A percentile compares a stretch with the other conserved stretches of the same genome.
Conservation (phyloP, 345 rosid species). For the Turnera subulata region DNA sequence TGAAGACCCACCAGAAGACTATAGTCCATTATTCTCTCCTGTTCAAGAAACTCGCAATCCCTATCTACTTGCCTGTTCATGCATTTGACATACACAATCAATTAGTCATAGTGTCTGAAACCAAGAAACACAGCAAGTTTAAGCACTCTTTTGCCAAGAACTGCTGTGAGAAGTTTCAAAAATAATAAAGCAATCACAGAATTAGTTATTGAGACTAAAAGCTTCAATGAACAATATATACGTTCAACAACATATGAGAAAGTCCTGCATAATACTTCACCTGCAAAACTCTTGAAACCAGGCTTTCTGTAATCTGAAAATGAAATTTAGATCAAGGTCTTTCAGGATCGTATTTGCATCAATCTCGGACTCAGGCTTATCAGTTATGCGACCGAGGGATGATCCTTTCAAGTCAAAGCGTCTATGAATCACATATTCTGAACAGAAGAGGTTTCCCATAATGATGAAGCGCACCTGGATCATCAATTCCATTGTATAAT, state of each 20-base stretch:
- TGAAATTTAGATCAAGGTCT: slow-evolving; percentile 85
- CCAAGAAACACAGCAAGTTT: too few relatives aligned
- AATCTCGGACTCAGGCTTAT: slow-evolving; percentile 74
- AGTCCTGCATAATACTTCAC: slow-evolving; percentile 12
- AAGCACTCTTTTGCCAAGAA: too few relatives aligned
- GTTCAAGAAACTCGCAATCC: slow-evolving; percentile 91
- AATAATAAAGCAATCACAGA: too few relatives aligned
- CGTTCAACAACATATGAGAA: neutral
- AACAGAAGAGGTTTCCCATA: slow-evolving; percentile 89
- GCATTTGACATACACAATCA: too few relatives aligned
- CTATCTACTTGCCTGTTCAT: slow-evolving; percentile 72
- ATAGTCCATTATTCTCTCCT: slow-evolving; percentile 95
- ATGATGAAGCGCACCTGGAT: slow-evolving; percentile 79
- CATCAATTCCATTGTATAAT: slow-evolving; percentile 1
- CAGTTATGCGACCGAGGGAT: slow-evolving; percentile 82
- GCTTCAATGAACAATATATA: too few relatives aligned
- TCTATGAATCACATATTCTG: slow-evolving; percentile 72
- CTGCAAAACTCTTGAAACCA: slow-evolving; percentile 87
- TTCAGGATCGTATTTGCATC: slow-evolving; percentile 77
- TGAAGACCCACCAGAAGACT: slow-evolving; percentile 93
- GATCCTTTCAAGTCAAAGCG: slow-evolving; percentile 93
- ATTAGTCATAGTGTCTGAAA: too few relatives aligned
- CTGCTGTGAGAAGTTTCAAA: too few relatives aligned
- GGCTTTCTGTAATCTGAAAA: slow-evolving; percentile 70
- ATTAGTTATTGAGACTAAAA: too few relatives aligned